Conservation (phyloP, 2,329 filamentous ascomycete genomes). For the Calonectria crousiana region DNA sequence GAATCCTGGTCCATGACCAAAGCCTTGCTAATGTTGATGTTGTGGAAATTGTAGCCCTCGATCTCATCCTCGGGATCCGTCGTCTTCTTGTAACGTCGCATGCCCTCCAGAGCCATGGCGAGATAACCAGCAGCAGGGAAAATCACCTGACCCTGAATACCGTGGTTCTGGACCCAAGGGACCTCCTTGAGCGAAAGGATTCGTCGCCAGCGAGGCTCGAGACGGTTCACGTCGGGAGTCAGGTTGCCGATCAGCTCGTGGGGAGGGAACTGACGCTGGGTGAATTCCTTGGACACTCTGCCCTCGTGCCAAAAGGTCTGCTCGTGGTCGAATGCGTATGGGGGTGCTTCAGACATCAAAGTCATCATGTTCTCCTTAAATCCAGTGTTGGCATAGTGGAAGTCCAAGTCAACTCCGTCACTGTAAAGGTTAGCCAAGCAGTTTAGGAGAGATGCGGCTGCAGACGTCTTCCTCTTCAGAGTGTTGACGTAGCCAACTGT, state of each 20-base stretch:
- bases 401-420: constrained; percentile 56
- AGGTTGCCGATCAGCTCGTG: constrained; percentile 24
- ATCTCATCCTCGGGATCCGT: constrained; percentile 1
- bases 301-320: constrained; percentile 7
- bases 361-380: constrained; percentile 52
- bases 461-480: constrained; percentile 54
- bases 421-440: constrained; percentile 52
- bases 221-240: constrained; percentile 14
- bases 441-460: constrained; percentile 48
- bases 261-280: constrained; percentile 17
- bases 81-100: constrained; percentile 29
- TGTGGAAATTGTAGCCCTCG: constrained; percentile 26
- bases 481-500: constrained; percentile 56
- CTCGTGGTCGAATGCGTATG: constrained; percentile 7
- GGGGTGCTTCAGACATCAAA: constrained; percentile 39
- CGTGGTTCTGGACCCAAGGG: constrained; percentile 69
- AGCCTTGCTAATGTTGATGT: constrained; percentile 20
- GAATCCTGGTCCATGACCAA: constrained; percentile 19
- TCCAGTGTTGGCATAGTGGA: constrained; percentile 39
- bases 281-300: constrained; percentile 4
- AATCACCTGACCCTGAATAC: constrained; percentile 62
- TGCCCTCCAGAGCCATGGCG: constrained; percentile 59
- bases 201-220: constrained; percentile 58
- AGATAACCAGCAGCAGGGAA: constrained; percentile 60
- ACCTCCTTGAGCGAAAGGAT: constrained; percentile 60